Conservation (phyloP, 352 stramenopile genomes). For the Phytopythium kandeliae region DNA sequence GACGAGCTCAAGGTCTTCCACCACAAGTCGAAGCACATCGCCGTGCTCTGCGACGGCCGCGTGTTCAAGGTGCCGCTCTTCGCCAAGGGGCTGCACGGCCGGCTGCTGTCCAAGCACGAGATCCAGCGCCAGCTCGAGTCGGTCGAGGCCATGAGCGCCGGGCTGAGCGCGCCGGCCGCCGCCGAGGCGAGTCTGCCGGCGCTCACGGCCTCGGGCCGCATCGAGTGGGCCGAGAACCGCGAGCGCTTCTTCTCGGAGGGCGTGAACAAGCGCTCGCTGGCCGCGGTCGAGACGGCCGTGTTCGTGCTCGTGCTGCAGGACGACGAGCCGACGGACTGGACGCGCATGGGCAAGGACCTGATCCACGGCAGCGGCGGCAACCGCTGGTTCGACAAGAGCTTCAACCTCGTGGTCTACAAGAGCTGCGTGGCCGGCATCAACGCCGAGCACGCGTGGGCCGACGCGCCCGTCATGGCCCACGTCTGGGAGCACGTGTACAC, state of each 20-base stretch:
- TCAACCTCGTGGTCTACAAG: constrained; percentile 94
- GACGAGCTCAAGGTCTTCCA: constrained; percentile 75
- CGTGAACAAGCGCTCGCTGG: constrained; percentile 57
- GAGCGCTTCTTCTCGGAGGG: constrained; percentile 50
- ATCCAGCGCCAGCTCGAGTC: constrained; percentile 78
- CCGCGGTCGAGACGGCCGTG: constrained; percentile 60
- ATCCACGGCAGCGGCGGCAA: constrained; percentile 90
- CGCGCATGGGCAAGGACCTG: constrained; percentile 53
- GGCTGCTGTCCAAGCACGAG: constrained; percentile 67
- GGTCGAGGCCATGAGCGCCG: constrained; percentile 46
- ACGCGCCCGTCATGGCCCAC: constrained; percentile 78
- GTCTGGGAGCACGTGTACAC: constrained; percentile 63
- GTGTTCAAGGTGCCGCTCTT: constrained; percentile 88
- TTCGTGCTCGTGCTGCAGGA: constrained; percentile 70
- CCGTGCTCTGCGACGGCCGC: constrained; percentile 78
- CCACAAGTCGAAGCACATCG: constrained; percentile 81
- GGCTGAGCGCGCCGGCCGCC: constrained; percentile 28
- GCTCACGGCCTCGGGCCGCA: constrained; percentile 65
- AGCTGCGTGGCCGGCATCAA: constrained; percentile 94
- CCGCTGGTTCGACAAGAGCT: constrained; percentile 97
- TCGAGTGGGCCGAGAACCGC: constrained; percentile 73
- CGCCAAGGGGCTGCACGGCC: constrained; percentile 70
- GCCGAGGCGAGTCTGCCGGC: constrained; percentile 55
- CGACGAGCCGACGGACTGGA: constrained; percentile 47
- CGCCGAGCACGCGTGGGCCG: constrained; percentile 92